Evolutionary conservation across 1,284 basidiomycete species (phyloP).

Genomic region (Ceratobasidium sp.): DNA sequence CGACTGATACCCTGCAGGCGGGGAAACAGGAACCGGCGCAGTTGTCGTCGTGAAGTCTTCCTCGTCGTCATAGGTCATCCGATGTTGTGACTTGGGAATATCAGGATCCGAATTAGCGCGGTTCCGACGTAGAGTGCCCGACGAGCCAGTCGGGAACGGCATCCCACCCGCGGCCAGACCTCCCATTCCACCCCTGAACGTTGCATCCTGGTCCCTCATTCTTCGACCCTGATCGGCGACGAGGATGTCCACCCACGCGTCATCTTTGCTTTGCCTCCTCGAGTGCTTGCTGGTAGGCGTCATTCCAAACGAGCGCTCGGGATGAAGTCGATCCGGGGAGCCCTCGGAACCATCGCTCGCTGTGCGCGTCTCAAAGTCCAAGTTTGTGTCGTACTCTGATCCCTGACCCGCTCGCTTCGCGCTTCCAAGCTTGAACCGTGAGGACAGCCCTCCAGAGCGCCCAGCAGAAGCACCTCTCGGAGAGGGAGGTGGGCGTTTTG

Average conservation of each 20-base stretch:
- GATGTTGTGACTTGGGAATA: constrained; percentile 61
- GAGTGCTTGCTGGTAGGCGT: constrained; percentile 35
- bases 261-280: constrained; percentile 55
- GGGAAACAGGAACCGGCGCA: constrained; percentile 17
- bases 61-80: constrained; percentile 61
- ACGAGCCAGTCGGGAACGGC: constrained; percentile 54
- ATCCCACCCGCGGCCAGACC: not conserved
- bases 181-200: constrained; percentile 13
- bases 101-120: constrained; percentile 67
- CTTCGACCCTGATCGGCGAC: constrained; percentile 71
- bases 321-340: constrained; percentile 6
- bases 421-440: constrained; percentile 39
- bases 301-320: constrained; percentile 25
- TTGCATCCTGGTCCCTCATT: constrained; percentile 68
- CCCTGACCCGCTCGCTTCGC: constrained; percentile 30
- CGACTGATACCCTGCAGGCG: constrained; percentile 40
- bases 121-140: constrained; percentile 48
- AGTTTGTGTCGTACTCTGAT: constrained; percentile 48
- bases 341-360: constrained; percentile 59
- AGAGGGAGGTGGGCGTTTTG: constrained; percentile 3
- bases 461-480: not conserved
- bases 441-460: constrained; percentile 20
- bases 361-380: constrained; percentile 62
- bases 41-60: constrained; percentile 55
- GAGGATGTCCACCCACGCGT: constrained; percentile 86